Evolutionary conservation across 1,284 basidiomycete genomes (phyloP).

Genomic region (Coniferiporia weirii): DNA sequence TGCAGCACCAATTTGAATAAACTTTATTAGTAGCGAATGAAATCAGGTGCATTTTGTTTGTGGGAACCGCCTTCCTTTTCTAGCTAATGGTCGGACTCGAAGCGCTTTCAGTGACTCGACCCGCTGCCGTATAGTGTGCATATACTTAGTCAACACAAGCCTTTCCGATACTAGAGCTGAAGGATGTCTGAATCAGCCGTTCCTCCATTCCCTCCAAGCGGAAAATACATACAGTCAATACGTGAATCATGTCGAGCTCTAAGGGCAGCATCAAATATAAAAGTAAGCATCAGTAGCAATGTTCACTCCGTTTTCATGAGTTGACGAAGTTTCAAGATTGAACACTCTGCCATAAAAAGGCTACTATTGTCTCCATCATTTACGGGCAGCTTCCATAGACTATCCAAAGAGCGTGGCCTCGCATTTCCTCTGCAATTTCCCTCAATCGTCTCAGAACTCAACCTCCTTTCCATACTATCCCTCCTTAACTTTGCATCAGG

Average conservation of each 20-base stretch:
- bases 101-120: too few relatives aligned
- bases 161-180: neutral
- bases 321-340: conserved; percentile 38
- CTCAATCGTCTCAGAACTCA: conserved; percentile 63
- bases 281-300: neutral
- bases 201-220: conserved; percentile 5
- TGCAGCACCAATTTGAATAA: too few relatives aligned
- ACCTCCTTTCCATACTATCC: conserved; percentile 65
- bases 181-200: neutral
- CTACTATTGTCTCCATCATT: conserved; percentile 63
- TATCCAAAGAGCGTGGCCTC: conserved; percentile 60
- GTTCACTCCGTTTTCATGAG: too few relatives aligned
- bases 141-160: too few relatives aligned
- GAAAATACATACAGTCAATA: conserved; percentile 14
- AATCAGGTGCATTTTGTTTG: too few relatives aligned
- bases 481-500: conserved; percentile 79
- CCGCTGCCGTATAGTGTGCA: too few relatives aligned
- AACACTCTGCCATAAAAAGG: conserved; percentile 47
- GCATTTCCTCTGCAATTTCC: conserved; percentile 74
- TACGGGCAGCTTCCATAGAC: conserved; percentile 52
- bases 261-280: conserved; percentile 6
- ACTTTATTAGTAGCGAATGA: too few relatives aligned
- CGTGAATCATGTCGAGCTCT: conserved; percentile 14
- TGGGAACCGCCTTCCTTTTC: too few relatives aligned
- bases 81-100: too few relatives aligned